Conservation (phyloP, 495 filamentous ascomycete species). For the Neurospora africana region DNA sequence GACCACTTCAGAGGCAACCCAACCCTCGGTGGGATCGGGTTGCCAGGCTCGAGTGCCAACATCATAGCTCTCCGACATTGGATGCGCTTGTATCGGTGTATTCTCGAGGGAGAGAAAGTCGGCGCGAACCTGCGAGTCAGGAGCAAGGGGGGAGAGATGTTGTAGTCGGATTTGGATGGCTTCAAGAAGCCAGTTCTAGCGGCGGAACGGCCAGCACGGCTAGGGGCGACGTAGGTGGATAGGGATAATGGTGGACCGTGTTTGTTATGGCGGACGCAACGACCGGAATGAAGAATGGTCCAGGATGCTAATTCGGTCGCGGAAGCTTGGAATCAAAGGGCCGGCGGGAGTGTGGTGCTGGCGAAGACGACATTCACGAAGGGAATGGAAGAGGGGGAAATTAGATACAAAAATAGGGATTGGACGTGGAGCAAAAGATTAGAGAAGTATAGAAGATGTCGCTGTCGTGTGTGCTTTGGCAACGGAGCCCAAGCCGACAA, state of each 20-base stretch:
- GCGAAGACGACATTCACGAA: constrained; percentile 14
- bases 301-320: not conserved
- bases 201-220: constrained; percentile 5
- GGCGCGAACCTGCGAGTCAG: constrained; percentile 2
- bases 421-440: not conserved
- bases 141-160: not conserved
- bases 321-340: constrained; percentile 5
- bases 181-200: constrained; percentile 18
- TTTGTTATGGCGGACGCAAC: constrained; percentile 6
- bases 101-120: constrained; percentile 2
- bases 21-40: constrained; percentile 88
- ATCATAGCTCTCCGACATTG: constrained; percentile 95
- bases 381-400: not conserved
- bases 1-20: constrained; percentile 90
- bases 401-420: not conserved
- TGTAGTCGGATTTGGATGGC: constrained; percentile 8
- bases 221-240: constrained; percentile 4
- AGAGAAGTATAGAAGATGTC: not conserved
- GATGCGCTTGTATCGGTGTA: constrained; percentile 13
- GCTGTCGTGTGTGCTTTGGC: not conserved
- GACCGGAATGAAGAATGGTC: not conserved
- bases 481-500: not conserved
- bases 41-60: constrained; percentile 97
- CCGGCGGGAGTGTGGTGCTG: constrained; percentile 8
- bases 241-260: not conserved